phyloP scores from a whole-genome alignment of 1,284 basidiomycete genomes.

The Heliocybe sulcata region DNA sequence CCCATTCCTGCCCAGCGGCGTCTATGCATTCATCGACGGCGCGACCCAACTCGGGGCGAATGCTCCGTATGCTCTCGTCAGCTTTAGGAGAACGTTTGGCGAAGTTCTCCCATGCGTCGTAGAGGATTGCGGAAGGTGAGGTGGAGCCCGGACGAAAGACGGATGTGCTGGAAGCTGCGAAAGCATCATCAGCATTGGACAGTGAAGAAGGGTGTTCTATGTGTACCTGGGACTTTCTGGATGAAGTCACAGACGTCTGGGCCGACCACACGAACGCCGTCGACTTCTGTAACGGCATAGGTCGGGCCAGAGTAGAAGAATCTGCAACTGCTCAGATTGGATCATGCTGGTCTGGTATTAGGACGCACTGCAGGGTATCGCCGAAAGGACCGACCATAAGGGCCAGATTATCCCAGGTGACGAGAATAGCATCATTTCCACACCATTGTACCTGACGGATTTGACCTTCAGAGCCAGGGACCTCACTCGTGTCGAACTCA shows the following conservation, averaged over 20 bases:
- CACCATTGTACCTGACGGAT: slow-evolving; percentile 87
- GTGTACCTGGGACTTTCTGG: slow-evolving; percentile 84
- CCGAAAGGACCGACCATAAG: slow-evolving; percentile 90
- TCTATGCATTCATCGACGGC: slow-evolving; percentile 94
- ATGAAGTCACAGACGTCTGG: slow-evolving; percentile 83
- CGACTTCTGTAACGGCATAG: slow-evolving; percentile 78
- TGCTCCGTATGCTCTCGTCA: slow-evolving; percentile 87
- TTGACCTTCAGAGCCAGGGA: slow-evolving; percentile 42
- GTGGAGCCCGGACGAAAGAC: slow-evolving; percentile 92
- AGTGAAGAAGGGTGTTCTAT: not conserved
- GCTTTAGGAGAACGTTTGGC: slow-evolving; percentile 80
- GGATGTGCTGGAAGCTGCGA: slow-evolving; percentile 63
- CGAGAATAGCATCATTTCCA: slow-evolving; percentile 89
- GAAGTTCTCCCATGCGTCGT: slow-evolving; percentile 90
- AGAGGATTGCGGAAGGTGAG: slow-evolving; percentile 86
- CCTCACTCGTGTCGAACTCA: slow-evolving; percentile 67
- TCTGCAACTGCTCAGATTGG: slow-evolving; percentile 28
- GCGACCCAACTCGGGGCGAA: slow-evolving; percentile 77
- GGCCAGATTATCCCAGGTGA: slow-evolving; percentile 78
- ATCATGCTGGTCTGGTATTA: not conserved
- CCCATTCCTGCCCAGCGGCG: slow-evolving; percentile 91
- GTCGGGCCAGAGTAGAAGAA: slow-evolving; percentile 77
- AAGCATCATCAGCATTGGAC: slow-evolving; percentile 8
- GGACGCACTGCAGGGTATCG: slow-evolving; percentile 73
- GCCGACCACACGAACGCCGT: slow-evolving; percentile 81